Base-by-base conservation (phyloP, 2,329 filamentous ascomycete genomes). In the Lasiodiplodia citricola region DNA sequence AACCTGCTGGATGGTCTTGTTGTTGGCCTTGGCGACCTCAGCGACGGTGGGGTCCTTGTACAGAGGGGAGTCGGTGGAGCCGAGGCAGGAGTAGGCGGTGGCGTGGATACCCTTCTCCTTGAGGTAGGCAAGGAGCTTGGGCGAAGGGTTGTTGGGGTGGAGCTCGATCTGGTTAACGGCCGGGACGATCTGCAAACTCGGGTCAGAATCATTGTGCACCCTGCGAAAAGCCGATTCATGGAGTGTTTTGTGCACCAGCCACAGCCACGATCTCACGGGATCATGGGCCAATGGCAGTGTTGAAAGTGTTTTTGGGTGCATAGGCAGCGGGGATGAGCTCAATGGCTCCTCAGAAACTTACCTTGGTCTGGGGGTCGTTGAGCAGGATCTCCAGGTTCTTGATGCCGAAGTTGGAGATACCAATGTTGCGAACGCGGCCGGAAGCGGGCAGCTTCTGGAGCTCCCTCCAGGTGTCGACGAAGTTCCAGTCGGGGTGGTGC, bases 401-500 rank as follows among this genome's bases (percentile, higher is more conserved):
- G 78, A 94, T 92, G 71, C 86, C 91, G 79, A 96, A 96, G 86
- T 96, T 96, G 80, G 91, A 93, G 68, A 96, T 91, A 74, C 92
- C 92, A 77, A 95, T 93, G 83, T 92, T 93, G 80, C 86, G 87
- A 64, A 91, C 91, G 81, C 93, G 92, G 78, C 90, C 90, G 55
- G 87, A 88, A 13, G 80, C 87, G 28, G 88, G 82, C 57, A 93
- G 83, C 84, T 91, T 91, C 81, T 92, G 88, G 85, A 92, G 84
- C 82, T 90, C 88, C 87, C 67, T 35, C 87, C 87, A 96, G 31
- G 93, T 96, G 81, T 96, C 89, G 74, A 92, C 85, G 80, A 92
- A 95, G 82, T 93, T 87, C 92, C 92, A 95, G 83, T 93, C 92
- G 38, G 87, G 84, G 71, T 89, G 87, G 78, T 91, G 88, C 84